These are phyloP conservation scores for Moesziomyces parantarcticus DNA, from an alignment of 1,284 basidiomycete species.

Conservation along the genomic window DNA sequence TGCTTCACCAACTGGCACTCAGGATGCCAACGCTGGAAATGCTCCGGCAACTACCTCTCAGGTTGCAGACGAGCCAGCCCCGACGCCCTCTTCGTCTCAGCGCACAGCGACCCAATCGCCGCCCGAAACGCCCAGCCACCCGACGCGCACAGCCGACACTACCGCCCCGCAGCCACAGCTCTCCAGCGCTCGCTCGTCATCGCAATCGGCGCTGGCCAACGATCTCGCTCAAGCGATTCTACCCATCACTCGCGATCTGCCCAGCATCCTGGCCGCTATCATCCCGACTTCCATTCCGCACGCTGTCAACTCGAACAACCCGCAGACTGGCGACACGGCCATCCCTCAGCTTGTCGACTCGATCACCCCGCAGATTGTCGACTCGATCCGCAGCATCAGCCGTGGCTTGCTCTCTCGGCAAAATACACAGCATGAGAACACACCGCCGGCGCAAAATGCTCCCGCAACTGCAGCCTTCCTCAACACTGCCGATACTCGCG, in stretches of 20 bases:
- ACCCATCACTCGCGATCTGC: slow-evolving; percentile 11
- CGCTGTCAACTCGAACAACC: background rate
- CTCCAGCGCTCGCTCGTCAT: background rate
- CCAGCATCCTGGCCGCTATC: slow-evolving; percentile 2
- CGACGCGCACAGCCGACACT: background rate
- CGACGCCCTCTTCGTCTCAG: no score
- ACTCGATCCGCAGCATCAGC: background rate
- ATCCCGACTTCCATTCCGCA: slow-evolving; percentile 4
- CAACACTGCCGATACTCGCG: background rate
- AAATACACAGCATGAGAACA: no score
- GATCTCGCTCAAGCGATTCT: slow-evolving; percentile 18
- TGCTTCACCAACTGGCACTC: background rate
- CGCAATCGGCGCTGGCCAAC: slow-evolving; percentile 2
- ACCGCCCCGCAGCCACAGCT: background rate
- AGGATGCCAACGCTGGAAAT: background rate
- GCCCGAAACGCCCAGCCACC: background rate
- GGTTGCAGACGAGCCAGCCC: no score
- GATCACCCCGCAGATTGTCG: background rate
- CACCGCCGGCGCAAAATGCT: background rate
- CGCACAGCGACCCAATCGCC: background rate
- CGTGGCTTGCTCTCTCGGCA: no score
- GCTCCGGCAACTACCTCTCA: background rate
- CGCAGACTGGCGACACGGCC: no score
- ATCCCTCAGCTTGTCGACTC: no score
- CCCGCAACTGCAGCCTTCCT: background rate